These are phyloP conservation scores for Curvularia sp. DNA, from an alignment of 2,329 filamentous ascomycete genomes.

Conservation along the genomic window DNA sequence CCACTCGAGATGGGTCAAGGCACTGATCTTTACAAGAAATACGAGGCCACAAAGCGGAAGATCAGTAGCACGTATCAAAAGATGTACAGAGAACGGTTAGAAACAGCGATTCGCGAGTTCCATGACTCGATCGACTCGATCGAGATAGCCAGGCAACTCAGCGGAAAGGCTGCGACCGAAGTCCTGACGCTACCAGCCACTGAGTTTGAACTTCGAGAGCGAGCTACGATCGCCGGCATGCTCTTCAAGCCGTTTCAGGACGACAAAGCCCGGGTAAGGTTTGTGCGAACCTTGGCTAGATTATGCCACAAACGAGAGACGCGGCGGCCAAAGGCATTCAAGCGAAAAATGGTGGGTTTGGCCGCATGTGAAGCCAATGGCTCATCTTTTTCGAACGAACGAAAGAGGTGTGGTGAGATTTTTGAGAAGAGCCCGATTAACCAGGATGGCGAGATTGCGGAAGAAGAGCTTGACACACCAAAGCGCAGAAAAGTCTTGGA, in stretches of 20 bases:
- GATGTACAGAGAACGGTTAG: conserved; percentile 20
- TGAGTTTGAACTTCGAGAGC: conserved; percentile 27
- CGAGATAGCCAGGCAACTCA: conserved; percentile 29
- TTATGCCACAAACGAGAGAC: conserved; percentile 25
- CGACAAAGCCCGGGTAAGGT: conserved; percentile 20
- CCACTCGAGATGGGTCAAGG: conserved; percentile 18
- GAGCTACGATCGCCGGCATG: conserved; percentile 22
- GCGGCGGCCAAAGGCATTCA: conserved; percentile 11
- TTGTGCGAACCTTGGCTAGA: conserved; percentile 21
- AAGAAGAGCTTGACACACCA: too few relatives aligned
- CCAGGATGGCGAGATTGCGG: too few relatives aligned
- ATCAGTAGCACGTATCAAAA: conserved; percentile 22
- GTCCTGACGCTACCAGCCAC: conserved; percentile 22
- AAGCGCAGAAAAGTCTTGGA: too few relatives aligned
- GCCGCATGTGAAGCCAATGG: too few relatives aligned
- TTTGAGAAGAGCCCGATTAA: too few relatives aligned
- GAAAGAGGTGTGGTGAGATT: too few relatives aligned
- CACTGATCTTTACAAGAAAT: conserved; percentile 24
- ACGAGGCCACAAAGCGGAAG: conserved; percentile 14
- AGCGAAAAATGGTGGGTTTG: too few relatives aligned
- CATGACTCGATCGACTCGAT: conserved; percentile 25
- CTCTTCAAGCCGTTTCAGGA: conserved; percentile 28
- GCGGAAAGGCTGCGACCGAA: conserved; percentile 18
- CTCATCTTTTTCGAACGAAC: too few relatives aligned
- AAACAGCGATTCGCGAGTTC: conserved; percentile 20